phyloP scores from a whole-genome alignment of 2,329 filamentous ascomycete genomes.

The Trichoderma lentiforme region DNA sequence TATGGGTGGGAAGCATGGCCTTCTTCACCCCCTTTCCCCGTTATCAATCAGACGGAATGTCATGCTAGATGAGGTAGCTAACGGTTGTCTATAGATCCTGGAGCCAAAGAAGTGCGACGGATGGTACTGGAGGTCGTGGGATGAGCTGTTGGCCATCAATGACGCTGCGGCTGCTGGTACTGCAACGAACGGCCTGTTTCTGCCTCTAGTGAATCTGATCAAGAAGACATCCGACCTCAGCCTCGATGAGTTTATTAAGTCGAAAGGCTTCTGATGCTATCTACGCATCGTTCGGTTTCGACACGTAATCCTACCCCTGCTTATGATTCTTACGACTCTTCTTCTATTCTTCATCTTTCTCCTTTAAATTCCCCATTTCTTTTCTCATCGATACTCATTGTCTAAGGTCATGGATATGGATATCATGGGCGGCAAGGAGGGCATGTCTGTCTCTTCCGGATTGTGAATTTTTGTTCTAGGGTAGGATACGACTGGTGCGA shows the following conservation, averaged over 20 bases:
- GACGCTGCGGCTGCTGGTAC: background rate
- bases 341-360: background rate
- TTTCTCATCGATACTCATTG: background rate
- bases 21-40: background rate
- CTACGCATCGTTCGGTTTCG: background rate
- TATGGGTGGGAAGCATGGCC: too few species aligned
- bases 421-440: background rate
- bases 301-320: background rate
- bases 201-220: conserved; percentile 17
- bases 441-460: background rate
- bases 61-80: background rate
- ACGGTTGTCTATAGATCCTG: conserved; percentile 28
- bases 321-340: background rate
- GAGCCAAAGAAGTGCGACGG: conserved; percentile 51
- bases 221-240: conserved; percentile 24
- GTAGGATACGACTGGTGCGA: background rate
- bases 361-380: background rate
- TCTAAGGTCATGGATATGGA: background rate
- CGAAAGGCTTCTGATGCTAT: background rate
- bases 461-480: background rate
- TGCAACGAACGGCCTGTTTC: background rate
- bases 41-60: background rate
- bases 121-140: conserved; percentile 49
- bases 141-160: conserved; percentile 37
- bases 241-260: conserved; percentile 19